Evolutionary conservation across 805 yeast species (phyloP), one percentile per base, ranked within the genome.

Genomic region (Teunomyces stri): DNA sequence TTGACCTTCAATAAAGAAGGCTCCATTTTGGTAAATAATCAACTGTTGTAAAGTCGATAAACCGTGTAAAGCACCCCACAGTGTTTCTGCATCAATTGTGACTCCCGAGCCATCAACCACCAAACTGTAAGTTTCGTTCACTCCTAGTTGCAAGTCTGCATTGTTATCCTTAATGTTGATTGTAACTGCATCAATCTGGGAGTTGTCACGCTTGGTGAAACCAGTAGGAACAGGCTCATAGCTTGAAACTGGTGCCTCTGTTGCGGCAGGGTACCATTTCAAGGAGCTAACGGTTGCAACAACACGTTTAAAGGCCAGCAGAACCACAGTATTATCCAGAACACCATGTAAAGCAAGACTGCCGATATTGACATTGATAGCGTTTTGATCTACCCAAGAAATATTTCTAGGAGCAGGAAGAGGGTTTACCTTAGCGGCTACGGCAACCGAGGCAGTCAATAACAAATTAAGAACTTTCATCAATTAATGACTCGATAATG

Each of bases 1-100:
- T 1, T 67, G 51, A 31, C 53, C 59, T 53, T 71, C 77, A 33
- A 73, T 57, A 31, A 50, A 46, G 43, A 58, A 65, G 6, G 52
- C 37, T 5, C 49, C 48, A 11, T 58, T 53, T 31, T 63, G 59
- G 38, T 59, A 61, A n/a, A 68, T 48, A n/a, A 72, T 53, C 27
- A 73, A 43, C 52, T 73, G 77, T 46, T 71, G 70, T 29, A 72
- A 54, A 2, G 78, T 72, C 6, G 65, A 57, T 33, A 73, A 61
- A 0, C 69, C 75, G 50, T 70, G 66, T 39, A 73, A 55, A 1
- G 69, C 75, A 11, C 77, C 78, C 75, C 75, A 72, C 5, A 60
- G 51, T 3, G 75, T 72, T 15, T 38, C 53, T 5, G 76, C 65
- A 1, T 38, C 45, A 30, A 72, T 62, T 6, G 37, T 28, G 20